Conservation (phyloP, 108 stramenopile species). For the Conticribra weissflogii region DNA sequence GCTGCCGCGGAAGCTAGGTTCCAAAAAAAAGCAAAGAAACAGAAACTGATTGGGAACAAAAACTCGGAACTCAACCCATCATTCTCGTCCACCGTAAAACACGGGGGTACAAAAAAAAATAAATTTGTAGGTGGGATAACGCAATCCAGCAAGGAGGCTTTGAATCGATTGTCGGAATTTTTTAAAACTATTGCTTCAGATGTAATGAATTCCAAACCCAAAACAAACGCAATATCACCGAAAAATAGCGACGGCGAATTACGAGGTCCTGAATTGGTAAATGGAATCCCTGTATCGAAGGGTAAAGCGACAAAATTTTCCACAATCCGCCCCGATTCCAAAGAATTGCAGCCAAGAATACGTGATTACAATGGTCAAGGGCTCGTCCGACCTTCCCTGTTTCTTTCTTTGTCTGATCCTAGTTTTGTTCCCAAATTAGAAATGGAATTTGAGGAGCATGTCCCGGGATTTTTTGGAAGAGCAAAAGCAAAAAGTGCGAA, state of each 20-base stretch:
- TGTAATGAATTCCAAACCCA: not conserved
- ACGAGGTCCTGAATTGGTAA: conserved; percentile 18
- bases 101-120: not conserved
- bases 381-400: conserved; percentile 70
- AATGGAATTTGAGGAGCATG: conserved; percentile 84
- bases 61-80: not conserved
- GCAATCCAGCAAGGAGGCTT: not conserved
- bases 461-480: conserved; percentile 88
- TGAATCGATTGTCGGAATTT: conserved; percentile 5
- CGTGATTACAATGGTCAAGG: conserved; percentile 88
- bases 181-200: not conserved
- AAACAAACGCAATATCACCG: not conserved
- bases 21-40: conserved; percentile 18
- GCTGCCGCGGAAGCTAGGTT: not conserved
- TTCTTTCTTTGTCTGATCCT: conserved; percentile 70
- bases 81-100: not conserved
- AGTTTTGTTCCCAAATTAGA: conserved; percentile 68
- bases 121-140: conserved; percentile 6
- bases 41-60: conserved; percentile 13
- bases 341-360: conserved; percentile 70
- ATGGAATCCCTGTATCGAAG: conserved; percentile 36
- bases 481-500: conserved; percentile 83
- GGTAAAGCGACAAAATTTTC: conserved; percentile 47
- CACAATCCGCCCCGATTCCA: conserved; percentile 51
- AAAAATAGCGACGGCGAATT: conserved; percentile 6